A percentile compares a stretch with the other conserved stretches of the same genome.
Evolutionary conservation across 176 grass and related monocot species (phyloP).

Genomic region (Musa acuminata): DNA sequence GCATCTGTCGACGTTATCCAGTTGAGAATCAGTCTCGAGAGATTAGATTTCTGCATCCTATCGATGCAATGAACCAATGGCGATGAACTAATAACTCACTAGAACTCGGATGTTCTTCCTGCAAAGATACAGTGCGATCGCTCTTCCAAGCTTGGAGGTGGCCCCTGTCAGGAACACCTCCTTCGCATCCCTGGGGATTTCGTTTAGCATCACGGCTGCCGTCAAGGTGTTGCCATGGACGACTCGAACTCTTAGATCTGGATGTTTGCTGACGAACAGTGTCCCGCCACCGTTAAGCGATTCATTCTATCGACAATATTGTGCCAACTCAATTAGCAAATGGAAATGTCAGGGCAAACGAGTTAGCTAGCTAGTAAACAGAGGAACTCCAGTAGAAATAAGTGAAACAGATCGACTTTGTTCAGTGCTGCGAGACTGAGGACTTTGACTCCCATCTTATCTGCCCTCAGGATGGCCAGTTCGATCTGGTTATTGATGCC

Average conservation of each 20-base stretch:
- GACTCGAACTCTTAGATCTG: slow-evolving; percentile 10
- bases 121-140: slow-evolving; percentile 19
- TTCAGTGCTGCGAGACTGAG: slow-evolving; percentile 28
- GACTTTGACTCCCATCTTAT: slow-evolving; percentile 25
- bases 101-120: slow-evolving; percentile 15
- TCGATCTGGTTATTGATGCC: slow-evolving; percentile 28
- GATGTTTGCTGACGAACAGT: slow-evolving; percentile 19
- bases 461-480: slow-evolving; percentile 20
- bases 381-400: no score
- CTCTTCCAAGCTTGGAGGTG: slow-evolving; percentile 23
- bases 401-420: slow-evolving; percentile 2
- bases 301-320: slow-evolving; percentile 6
- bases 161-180: slow-evolving; percentile 22
- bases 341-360: no score
- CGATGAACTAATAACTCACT: not conserved
- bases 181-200: slow-evolving; percentile 8
- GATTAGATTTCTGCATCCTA: no score
- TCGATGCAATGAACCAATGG: no score
- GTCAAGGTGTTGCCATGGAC: slow-evolving; percentile 29
- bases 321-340: no score
- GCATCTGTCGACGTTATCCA: not conserved
- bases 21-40: not conserved
- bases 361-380: no score
- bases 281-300: slow-evolving; percentile 18
- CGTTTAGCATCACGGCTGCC: slow-evolving; percentile 21